Base-by-base conservation (phyloP, 441 rosid species). In the Euphorbia schlechtendalii region DNA sequence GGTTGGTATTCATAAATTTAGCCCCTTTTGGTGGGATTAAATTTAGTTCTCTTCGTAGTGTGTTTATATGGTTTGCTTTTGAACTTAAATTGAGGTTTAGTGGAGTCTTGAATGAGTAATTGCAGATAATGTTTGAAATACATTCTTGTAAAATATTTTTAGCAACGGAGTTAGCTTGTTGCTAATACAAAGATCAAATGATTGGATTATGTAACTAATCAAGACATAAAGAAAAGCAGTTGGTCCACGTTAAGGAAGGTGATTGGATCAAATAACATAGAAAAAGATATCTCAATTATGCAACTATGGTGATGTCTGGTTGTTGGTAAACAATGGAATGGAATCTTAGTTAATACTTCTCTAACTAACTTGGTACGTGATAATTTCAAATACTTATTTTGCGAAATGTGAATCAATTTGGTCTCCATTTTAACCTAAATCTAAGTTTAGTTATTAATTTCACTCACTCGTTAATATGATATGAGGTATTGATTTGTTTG, bases 1-100 rank as follows among this genome's bases (percentile, higher is more conserved):
- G n/a, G 56, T 46, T 13, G 43, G 41, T 60, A 63, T 17, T n/a
- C 68, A 20, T 51, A 61, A 14, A 8, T 32, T 28, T 48, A 38
- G 54, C 68, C 3, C 53, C 58, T 18, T 25, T 11, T 46, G 5
- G 51, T 18, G 43, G 17, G 30, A 11, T 30, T n/a, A 4, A 46
- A 24, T 61, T 11, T 18, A 20, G 10, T 12, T 2, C 12, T 8
- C 2, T 41, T 10, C 46, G 11, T 41, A 12, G 1, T 41, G 46
- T 41, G 15, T 62, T 46, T 46, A 9, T 7, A 7, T 18, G 46
- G 27, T 48, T 46, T 22, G 21, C 45, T 48, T 18, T 8, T 27
- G 5, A 43, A 62, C 36, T 46, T 18, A 21, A 25, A 45, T 32
- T 46, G 9, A 25, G 32, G 11, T 40, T 11, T 13, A 14, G 17